Evolutionary conservation across 2,329 filamentous ascomycete genomes (phyloP), one percentile per base, ranked within the genome.

Genomic region (Pseudocercospora ulei): DNA sequence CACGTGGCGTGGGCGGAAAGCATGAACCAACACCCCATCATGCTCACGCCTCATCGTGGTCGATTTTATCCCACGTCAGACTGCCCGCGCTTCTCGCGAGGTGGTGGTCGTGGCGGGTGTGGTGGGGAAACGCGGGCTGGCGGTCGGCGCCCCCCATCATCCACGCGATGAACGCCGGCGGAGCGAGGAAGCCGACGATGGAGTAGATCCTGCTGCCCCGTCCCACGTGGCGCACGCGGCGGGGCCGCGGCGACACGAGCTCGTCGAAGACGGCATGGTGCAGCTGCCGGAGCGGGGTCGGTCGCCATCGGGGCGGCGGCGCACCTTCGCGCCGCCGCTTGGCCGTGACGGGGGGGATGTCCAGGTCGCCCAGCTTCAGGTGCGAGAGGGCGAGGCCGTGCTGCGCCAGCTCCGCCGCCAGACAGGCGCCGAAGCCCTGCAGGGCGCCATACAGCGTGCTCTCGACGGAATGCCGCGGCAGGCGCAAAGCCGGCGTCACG

Each of bases 211-310:
- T 70, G 35, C 85, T 84, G 4, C 90, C 90, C 35, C 86, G 75
- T 1, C 90, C 90, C 9, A 95, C 80, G 41, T 83, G 78, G 48
- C 88, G 74, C 1, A 82, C 73, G 22, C 73, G 67, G 30, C 67
- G 68, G 16, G 71, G 73, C 33, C 59, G 58, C 50, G 73, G 73
- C 27, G 75, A 72, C 48, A 83, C 79, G 38, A 96, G 73, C 20
- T 90, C 83, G 58, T 96, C 88, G 58, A 95, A 92, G 6, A 98
- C 80, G 2, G 82, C 78, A 56, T 85, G 80, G 62, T 96, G 83
- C 38, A 98, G 70, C 47, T 82, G 78, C 19, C 83, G 72, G 29
- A 93, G 68, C 3, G 80, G 78, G 45, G 78, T 86, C 1, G 53
- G 50, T 33, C 46, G 52, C n/a, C 56, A 26, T 18, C 49, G 40